Evolutionary conservation across 768 basidiomycete species (phyloP).

Genomic region (Russula earlei): DNA sequence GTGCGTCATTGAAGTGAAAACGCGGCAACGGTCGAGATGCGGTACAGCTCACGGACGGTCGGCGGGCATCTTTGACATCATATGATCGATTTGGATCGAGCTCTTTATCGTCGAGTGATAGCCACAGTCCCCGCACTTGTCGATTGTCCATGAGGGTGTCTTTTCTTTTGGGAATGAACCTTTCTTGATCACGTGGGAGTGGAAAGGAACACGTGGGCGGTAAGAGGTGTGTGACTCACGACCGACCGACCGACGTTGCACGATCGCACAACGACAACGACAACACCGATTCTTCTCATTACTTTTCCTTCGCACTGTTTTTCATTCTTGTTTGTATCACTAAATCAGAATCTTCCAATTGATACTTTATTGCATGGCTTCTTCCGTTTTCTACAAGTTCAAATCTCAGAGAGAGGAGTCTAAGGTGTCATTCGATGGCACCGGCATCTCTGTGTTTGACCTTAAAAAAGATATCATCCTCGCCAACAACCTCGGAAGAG

Average conservation of each 20-base stretch:
- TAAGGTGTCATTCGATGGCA: slow-evolving; percentile 94
- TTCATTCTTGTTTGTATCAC: slow-evolving; percentile 7
- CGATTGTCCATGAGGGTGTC: no score
- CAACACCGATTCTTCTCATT: background rate
- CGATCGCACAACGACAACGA: background rate
- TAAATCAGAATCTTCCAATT: slow-evolving; percentile 17
- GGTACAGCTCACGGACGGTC: no score
- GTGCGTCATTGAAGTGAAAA: slow-evolving; percentile 56
- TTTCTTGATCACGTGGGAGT: background rate
- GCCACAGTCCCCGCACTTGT: no score
- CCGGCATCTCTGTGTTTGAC: slow-evolving; percentile 98
- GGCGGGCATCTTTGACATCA: no score
- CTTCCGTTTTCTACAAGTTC: slow-evolving; percentile 98
- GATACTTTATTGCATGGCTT: slow-evolving; percentile 47
- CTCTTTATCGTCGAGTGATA: no score
- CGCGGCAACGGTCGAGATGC: no score
- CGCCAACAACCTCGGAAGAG: slow-evolving; percentile 92
- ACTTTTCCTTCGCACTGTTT: background rate
- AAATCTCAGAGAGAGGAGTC: slow-evolving; percentile 92
- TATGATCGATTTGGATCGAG: no score
- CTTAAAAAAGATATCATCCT: slow-evolving; percentile 97
- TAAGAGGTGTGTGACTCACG: no score
- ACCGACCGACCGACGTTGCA: background rate
- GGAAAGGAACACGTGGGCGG: background rate
- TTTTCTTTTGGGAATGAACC: no score